Percentiles rank a stretch among this genome's conserved stretches.
Conservation (phyloP, 768 basidiomycete species). For the Termitomyces sp. region DNA sequence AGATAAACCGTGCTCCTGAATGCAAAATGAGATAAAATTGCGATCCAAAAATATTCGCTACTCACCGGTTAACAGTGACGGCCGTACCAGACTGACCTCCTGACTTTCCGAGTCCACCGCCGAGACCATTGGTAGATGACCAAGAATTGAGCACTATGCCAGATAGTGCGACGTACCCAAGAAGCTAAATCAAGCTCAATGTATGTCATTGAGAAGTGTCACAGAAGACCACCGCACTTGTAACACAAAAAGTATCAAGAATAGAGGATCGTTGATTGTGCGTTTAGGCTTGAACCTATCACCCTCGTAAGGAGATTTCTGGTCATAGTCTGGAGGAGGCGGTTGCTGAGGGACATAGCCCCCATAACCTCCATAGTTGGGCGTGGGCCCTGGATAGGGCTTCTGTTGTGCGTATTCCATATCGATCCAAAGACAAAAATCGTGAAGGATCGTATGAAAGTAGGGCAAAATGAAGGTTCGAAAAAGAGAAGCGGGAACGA, state of each 20-base stretch:
- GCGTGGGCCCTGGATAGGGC: constrained; percentile 35
- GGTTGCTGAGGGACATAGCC: constrained; percentile 17
- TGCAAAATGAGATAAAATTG: neutral
- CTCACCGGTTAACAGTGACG: constrained; percentile 64
- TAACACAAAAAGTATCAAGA: constrained; percentile 66
- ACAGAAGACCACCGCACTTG: constrained; percentile 36
- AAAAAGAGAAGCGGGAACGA: neutral
- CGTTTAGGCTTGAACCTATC: constrained; percentile 67
- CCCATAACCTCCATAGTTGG: constrained; percentile 25
- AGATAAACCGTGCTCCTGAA: constrained; percentile 68
- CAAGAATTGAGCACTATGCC: constrained; percentile 60
- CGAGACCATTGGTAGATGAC: constrained; percentile 58
- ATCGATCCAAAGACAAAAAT: neutral
- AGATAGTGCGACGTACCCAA: constrained; percentile 64
- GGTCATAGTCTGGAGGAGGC: constrained; percentile 20
- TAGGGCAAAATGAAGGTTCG: neutral
- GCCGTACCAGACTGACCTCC: constrained; percentile 50
- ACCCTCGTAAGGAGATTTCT: constrained; percentile 52
- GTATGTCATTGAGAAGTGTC: neutral
- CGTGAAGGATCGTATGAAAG: neutral
- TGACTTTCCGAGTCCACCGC: constrained; percentile 63
- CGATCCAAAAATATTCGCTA: constrained; percentile 1
- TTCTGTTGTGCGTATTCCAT: constrained; percentile 13
- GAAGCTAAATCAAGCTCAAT: constrained; percentile 35
- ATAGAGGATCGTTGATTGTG: constrained; percentile 65